Evolutionary conservation across 352 stramenopile species (phyloP), one percentile per base, ranked within the genome.

Genomic region (Vaucheria bursata): DNA sequence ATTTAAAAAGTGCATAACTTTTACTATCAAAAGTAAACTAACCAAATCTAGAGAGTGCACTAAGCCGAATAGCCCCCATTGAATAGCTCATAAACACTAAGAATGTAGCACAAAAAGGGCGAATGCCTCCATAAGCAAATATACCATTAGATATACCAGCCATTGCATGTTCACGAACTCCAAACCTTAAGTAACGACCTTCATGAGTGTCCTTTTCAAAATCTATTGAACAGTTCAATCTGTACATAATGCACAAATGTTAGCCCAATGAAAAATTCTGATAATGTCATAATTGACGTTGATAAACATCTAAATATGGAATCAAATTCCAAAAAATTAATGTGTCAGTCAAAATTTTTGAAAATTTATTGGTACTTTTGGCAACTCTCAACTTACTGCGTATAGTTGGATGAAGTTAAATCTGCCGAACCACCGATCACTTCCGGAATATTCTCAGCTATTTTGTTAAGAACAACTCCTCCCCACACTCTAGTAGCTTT

Each of bases 71-170:
- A 33, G 92, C 89, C 74, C 95, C 95, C 50, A 97, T 82, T 29
- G 92, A 93, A 85, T 99, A 99, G 73, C 95, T 95, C 79, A 97
- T 96, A 88, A 99, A 99, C 88, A 97, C 97, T 85, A 99, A 94
- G 88, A 99, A 99, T 40, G 96, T 99, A 64, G 95, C 95, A 87
- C 94, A 97, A 88, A 98, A 99, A 50, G 96, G 96, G 64, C 97
- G 87, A 32, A 91, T 77, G 64, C 91, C 93, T 72, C 96, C 96
- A 86, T 99, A 97, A 6, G 95, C 93, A 86, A 96, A 97, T 71
- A 99, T 89, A 83, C 96, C 96, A 86, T 99, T 99, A 77, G 87
- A 96, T 78, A 99, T 96, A 25, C 95, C 93, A 40, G 92, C 92
- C 96, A 99, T 99, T 59, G 86, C 95, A 86, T 99, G 96, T 87